Percentiles rank a stretch among this genome's conserved stretches.
Conservation (phyloP, 768 basidiomycete species). For the Hericium coralloides region DNA sequence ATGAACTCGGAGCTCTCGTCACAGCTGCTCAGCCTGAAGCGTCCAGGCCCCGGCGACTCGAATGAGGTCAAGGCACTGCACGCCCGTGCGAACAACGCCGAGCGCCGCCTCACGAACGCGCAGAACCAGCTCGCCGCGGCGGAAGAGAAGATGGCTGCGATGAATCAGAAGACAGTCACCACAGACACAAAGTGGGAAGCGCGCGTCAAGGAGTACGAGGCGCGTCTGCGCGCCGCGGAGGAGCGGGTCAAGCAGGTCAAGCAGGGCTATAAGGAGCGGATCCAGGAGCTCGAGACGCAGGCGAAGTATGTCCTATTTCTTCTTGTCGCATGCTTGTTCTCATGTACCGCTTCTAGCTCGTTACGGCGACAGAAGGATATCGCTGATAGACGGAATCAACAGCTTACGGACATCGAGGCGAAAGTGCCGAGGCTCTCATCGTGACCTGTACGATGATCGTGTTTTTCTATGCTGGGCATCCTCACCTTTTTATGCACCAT, state of each 20-base stretch:
- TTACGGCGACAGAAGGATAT: constrained; percentile 70
- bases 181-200: constrained; percentile 92
- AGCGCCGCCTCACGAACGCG: constrained; percentile 77
- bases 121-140: constrained; percentile 77
- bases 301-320: constrained; percentile 42
- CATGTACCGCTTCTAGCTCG: constrained; percentile 35
- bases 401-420: constrained; percentile 40
- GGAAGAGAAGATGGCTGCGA: constrained; percentile 74
- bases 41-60: constrained; percentile 48
- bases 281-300: constrained; percentile 60
- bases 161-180: constrained; percentile 60
- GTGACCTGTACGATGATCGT: constrained; percentile 5
- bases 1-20: constrained; percentile 67
- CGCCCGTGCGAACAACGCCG: constrained; percentile 73
- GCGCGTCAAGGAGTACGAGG: constrained; percentile 88
- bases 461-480: background rate
- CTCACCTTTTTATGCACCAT: background rate
- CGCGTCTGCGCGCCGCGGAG: constrained; percentile 69
- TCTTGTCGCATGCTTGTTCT: background rate
- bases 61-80: constrained; percentile 65
- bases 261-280: constrained; percentile 87
- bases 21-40: constrained; percentile 56
- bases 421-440: constrained; percentile 10
- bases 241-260: constrained; percentile 90
- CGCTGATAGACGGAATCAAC: constrained; percentile 65